Conservation (phyloP, 345 rosid species). For the Euphorbia peplus region DNA sequence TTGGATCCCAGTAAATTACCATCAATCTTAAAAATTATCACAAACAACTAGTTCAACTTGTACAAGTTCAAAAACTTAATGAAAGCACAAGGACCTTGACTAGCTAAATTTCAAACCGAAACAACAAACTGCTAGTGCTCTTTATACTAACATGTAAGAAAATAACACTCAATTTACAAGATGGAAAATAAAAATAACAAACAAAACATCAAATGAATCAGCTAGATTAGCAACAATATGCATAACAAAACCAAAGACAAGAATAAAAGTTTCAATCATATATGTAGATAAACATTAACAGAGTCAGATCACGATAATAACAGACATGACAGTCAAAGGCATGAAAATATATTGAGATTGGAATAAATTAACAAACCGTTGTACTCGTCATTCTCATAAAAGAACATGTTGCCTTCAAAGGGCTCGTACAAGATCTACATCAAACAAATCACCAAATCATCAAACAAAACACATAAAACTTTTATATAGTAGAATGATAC, state of each 20-base stretch:
- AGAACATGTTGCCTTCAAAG: constrained; percentile 64
- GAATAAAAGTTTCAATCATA: too few species aligned
- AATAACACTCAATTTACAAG: not conserved
- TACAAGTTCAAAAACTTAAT: too few species aligned
- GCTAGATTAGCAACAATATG: not conserved
- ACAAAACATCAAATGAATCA: too few species aligned
- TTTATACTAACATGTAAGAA: too few species aligned
- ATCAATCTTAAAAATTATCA: too few species aligned
- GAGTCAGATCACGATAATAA: not conserved
- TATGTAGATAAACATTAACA: not conserved
- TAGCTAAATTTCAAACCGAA: too few species aligned
- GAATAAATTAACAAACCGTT: constrained; percentile 35
- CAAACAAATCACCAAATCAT: not conserved
- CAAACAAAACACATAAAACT: not conserved
- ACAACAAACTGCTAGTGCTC: too few species aligned
- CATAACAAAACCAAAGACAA: not conserved
- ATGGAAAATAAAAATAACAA: too few species aligned
- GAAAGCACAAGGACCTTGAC: too few species aligned
- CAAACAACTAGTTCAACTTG: too few species aligned
- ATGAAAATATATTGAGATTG: not conserved
- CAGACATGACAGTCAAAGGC: not conserved
- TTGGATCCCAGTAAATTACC: too few species aligned
- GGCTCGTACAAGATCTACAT: constrained; percentile 66
- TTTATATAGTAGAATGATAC: not conserved
- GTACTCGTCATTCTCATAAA: constrained; percentile 63